Evolutionary conservation across 139 green algal species (phyloP), one percentile per base, ranked within the genome.

Genomic region (Coccomyxa sp.): DNA sequence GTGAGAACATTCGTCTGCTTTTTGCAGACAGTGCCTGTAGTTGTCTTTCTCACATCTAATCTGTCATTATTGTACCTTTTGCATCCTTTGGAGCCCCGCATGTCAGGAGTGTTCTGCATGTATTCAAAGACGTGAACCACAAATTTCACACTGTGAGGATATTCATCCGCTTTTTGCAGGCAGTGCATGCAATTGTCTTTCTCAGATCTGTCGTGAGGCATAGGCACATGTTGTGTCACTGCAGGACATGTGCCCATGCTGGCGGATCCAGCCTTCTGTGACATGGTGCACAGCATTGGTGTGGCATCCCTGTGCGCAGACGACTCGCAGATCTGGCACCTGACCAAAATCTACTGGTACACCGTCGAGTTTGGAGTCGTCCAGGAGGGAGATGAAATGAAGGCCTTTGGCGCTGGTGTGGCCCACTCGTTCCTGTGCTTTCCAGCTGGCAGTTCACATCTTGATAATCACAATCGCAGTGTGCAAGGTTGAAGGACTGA

Each of bases 301-400:
- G 23, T 91, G 28, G 95, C 95, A 13, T 95, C 90, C 10, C 89
- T 98, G 79, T 91, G 88, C 0, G 95, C 94, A 1, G 86, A 93
- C 77, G 93, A 98, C 58, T 94, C 94, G 82, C 85, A 92, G 81
- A 95, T 98, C 68, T 98, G 95, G 94, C 93, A 96, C 85, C 89
- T 98, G 16, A 97, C 91, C 38, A 98, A 96, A 86, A 86, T 94
- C 0, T 93, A 93, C 87, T 94, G 91, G 89, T 98, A 97, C 88
- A 97, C 95, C 13, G 92, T 98, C 27, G 95, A 98, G 88, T 98
- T 98, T 93, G 95, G 95, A 3, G 92, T 97, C 27, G 91, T 98
- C n/a, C 68, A 82, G 58, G 94, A 98, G 89, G 88, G 76, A 0
- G 90, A 78, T 66, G 51, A 83, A 25, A 66, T 94, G 32, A 95